Evolutionary conservation across 768 basidiomycete species (phyloP).

Genomic region (Multifurca ochricompacta): DNA sequence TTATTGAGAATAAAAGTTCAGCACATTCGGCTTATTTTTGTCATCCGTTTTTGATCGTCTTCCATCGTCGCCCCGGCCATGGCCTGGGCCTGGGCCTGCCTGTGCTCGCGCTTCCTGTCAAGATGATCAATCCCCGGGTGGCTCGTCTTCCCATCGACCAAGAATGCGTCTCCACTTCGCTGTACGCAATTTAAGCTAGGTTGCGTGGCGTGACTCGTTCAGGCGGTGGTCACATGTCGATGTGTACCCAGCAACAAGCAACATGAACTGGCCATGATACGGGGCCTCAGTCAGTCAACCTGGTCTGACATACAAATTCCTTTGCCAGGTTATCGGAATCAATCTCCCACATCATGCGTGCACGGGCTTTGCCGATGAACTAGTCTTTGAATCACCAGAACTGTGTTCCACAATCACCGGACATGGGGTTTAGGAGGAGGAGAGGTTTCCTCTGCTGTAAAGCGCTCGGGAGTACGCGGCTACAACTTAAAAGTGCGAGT

Average conservation of each 20-base stretch:
- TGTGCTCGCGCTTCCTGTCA: background rate
- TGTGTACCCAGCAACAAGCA: background rate
- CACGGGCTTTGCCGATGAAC: background rate
- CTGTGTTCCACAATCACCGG: background rate
- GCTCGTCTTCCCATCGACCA: background rate
- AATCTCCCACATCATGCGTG: background rate
- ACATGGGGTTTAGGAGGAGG: background rate
- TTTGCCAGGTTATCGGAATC: background rate
- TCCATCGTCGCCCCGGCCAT: background rate
- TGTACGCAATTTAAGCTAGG: background rate
- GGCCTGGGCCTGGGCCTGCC: background rate
- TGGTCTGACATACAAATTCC: background rate
- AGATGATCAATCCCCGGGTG: background rate
- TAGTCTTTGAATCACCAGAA: background rate
- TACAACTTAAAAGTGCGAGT: background rate
- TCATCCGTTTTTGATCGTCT: background rate
- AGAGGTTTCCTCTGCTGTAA: background rate
- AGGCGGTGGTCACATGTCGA: conserved; percentile 6
- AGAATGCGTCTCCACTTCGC: background rate
- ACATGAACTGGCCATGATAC: background rate
- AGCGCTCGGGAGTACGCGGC: background rate
- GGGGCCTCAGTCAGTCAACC: background rate
- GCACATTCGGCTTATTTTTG: background rate
- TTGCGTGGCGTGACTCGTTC: background rate
- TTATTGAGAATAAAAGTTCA: background rate